Base-by-base conservation (phyloP, 805 yeast genomes). In the Candida vaughaniae region DNA sequence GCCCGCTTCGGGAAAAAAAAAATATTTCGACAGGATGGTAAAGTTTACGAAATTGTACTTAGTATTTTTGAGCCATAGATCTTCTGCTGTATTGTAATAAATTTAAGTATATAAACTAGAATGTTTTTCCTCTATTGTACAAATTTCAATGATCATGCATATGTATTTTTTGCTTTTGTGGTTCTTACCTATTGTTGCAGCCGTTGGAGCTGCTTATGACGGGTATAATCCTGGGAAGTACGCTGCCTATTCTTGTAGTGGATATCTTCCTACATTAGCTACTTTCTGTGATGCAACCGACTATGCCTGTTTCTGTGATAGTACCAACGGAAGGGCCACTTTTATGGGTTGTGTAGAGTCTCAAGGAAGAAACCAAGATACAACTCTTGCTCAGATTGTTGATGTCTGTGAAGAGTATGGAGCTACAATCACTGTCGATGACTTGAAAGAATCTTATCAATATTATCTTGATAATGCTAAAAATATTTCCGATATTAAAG, bases 311-410 rank as follows among this genome's bases (percentile, higher is more conserved):
- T 28, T 42, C 18, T 64, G 69, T 43, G 34, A 29, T 7, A 52
- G 58, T 33, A 32, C 45, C 16, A 42, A 54, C 25, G 58, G 58
- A 5, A 43, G 58, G 39, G 64, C 68, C 15, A 51, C 66, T 3
- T 38, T 59, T 34, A 51, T 57, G 19, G 63, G 61, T 12, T 65
- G 70, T 36, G 46, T 49, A 17, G 35, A 39, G 16, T 18, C 26
- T 6, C 25, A 35, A 27, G 38, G 30, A 27, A 35, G 27, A 22
- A 37, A 26, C 16, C 15, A 15, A 42, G 40, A 35, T 40, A 45
- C 29, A 12, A 31, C n/a, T 3, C 22, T 26, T 11, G 36, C 40
- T 38, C 33, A 7, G 16, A 48, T 16, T 39, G 40, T 39, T 16
- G 48, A 52, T 11, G 41, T 35, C 9, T 61, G 66, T 43, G 28